Percentiles rank a stretch among this genome's conserved stretches.
These are phyloP conservation scores for Fistulifera solaris DNA, from an alignment of 108 stramenopile species.

Conservation along the genomic window DNA sequence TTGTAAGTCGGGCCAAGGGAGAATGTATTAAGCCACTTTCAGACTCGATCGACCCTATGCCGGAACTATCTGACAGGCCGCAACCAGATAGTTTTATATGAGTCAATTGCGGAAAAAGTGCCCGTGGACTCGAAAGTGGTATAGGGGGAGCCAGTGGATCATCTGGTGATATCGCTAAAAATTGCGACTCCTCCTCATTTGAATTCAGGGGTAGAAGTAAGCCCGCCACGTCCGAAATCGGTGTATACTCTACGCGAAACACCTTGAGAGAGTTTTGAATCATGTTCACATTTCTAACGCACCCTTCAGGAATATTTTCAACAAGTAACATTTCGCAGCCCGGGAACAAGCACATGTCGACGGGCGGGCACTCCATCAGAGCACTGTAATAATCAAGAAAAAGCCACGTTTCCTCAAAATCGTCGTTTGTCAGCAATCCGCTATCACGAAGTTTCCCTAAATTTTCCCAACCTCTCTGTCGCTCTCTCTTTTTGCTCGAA, in stretches of 20 bases:
- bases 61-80: constrained; percentile 46
- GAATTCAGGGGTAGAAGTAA: constrained; percentile 22
- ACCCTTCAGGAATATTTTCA: constrained; percentile 58
- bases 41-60: constrained; percentile 21
- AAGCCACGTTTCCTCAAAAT: too few species aligned
- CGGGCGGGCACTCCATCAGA: constrained; percentile 20
- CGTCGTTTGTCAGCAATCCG: too few species aligned
- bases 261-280: constrained; percentile 38
- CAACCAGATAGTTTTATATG: constrained; percentile 53
- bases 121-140: too few species aligned
- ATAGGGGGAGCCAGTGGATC: not conserved
- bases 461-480: too few species aligned
- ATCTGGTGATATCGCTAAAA: not conserved
- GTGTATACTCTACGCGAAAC: constrained; percentile 46
- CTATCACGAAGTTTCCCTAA: too few species aligned
- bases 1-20: constrained; percentile 29
- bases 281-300: constrained; percentile 39
- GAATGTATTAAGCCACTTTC: constrained; percentile 8
- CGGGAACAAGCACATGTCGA: constrained; percentile 65
- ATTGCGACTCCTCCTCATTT: constrained; percentile 1
- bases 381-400: not conserved
- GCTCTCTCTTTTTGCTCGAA: not conserved
- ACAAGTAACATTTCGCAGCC: constrained; percentile 47
- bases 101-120: constrained; percentile 26
- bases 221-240: constrained; percentile 38